Base-by-base conservation (phyloP, 805 yeast genomes). In the Candida mattraensis region DNA sequence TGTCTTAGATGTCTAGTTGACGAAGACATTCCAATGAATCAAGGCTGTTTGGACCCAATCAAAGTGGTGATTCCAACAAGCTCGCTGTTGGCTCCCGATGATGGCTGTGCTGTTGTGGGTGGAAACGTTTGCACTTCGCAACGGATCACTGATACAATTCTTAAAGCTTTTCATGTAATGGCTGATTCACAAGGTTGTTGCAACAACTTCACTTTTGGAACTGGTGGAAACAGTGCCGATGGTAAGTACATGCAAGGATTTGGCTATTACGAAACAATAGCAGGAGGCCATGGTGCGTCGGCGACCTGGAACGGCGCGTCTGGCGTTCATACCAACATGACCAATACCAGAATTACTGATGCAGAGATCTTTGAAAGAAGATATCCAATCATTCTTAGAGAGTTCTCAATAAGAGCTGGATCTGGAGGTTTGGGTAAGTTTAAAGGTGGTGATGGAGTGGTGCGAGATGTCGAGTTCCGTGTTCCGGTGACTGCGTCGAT, bases 101-200 rank as follows among this genome's bases (percentile, higher is more conserved):
- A 73, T 24, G 91, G 85, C 11, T 91, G 94, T 30, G 99, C 97
- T 2, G 95, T 87, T 23, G 97, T 91, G 13, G 93, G 89, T 28
- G 96, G 96, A 7, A 91, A 91, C 58, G 98, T 91, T 6, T 83
- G 89, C 63, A 91, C 98, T 1, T 83, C 96, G 1, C 98, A 93
- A 61, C 73, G 97, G 50, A 79, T 93, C 30, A 88, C 95, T 0
- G 97, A 89, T 61, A 91, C 85, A 2, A 76, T 93, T 25, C 68
- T 91, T 53, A 82, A 81, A 51, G 93, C 98, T 0, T 88, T 93
- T 58, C 72, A 76, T 42, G 87, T 88, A 5, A 84, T 87, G 67
- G 97, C 97, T 2, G 96, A 88, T 47, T 88, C 97, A 1, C 98
- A 91, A 63, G 96, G 97, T 27, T 88, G 93, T 41, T 87, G 96